Evolutionary conservation across 2,329 filamentous ascomycete genomes (phyloP).

Genomic region (Colletotrichum coccodes): DNA sequence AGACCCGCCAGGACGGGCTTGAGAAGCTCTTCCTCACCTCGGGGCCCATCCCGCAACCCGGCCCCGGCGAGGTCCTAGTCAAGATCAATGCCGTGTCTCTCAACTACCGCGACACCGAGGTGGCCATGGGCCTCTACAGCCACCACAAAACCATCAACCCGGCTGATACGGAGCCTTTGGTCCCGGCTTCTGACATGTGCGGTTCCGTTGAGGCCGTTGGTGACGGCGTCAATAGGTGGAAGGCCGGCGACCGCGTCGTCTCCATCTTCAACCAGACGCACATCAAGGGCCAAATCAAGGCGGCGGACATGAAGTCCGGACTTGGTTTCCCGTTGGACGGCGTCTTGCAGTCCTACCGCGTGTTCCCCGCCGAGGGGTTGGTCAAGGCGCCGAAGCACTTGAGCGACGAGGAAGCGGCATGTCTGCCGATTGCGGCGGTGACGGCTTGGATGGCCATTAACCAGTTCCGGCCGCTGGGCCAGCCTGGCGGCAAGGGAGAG

Average conservation of each 20-base stretch:
- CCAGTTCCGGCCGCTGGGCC: constrained; percentile 64
- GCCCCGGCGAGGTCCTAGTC: constrained; percentile 62
- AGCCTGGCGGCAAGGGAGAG: constrained; percentile 56
- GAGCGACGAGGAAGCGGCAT: constrained; percentile 67
- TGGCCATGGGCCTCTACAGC: constrained; percentile 73
- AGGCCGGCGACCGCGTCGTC: constrained; percentile 72
- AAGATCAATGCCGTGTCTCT: constrained; percentile 57
- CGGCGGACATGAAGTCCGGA: constrained; percentile 63
- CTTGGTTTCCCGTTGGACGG: constrained; percentile 70
- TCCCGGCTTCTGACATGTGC: constrained; percentile 78
- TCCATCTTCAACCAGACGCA: constrained; percentile 70
- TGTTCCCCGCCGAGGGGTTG: constrained; percentile 66
- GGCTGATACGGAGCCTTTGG: constrained; percentile 53
- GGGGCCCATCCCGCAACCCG: constrained; percentile 56
- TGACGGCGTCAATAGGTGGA: constrained; percentile 53
- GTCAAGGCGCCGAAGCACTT: constrained; percentile 67
- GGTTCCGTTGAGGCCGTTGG: constrained; percentile 64
- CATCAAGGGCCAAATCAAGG: constrained; percentile 67
- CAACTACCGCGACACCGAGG: constrained; percentile 63
- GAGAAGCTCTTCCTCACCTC: constrained; percentile 60
- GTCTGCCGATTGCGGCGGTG: constrained; percentile 69
- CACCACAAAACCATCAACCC: constrained; percentile 66
- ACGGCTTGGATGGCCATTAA: constrained; percentile 76
- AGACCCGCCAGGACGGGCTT: constrained; percentile 64
- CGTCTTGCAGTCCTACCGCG: constrained; percentile 67